These are phyloP conservation scores for Penicillium ochrochloron DNA, from an alignment of 495 filamentous ascomycete genomes.

Conservation along the genomic window DNA sequence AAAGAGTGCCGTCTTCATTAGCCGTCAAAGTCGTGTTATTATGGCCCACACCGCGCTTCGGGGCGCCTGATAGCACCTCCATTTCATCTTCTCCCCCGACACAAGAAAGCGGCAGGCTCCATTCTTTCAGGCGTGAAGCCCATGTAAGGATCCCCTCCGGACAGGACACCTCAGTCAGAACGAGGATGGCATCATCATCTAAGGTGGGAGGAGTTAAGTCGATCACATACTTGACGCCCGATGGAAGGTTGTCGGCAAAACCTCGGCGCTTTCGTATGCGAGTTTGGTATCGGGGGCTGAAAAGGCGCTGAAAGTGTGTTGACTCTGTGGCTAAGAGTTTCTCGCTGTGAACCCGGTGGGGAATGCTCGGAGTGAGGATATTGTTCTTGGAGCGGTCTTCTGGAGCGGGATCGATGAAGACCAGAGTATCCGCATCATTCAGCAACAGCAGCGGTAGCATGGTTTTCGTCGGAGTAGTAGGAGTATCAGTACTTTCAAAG, in stretches of 20 bases:
- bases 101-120: slow-evolving; percentile 46
- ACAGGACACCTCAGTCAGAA: slow-evolving; percentile 62
- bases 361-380: slow-evolving; percentile 26
- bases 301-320: slow-evolving; percentile 50
- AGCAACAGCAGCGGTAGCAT: slow-evolving; percentile 37
- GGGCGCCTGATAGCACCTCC: slow-evolving; percentile 13
- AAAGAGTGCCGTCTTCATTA: no score
- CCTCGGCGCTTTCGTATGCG: slow-evolving; percentile 38
- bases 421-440: slow-evolving; percentile 55
- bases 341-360: slow-evolving; percentile 50
- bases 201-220: slow-evolving; percentile 64
- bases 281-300: slow-evolving; percentile 42
- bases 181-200: slow-evolving; percentile 62
- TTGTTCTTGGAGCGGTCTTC: slow-evolving; percentile 30
- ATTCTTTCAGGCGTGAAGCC: slow-evolving; percentile 46
- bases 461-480: neutral
- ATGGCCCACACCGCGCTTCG: neutral
- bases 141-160: slow-evolving; percentile 54
- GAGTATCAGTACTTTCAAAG: neutral
- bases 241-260: slow-evolving; percentile 36
- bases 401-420: slow-evolving; percentile 55
- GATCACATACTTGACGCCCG: slow-evolving; percentile 58
- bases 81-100: slow-evolving; percentile 44
- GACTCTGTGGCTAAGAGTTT: slow-evolving; percentile 54
- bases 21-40: neutral